Evolutionary conservation across 2,329 filamentous ascomycete genomes (phyloP).

Genomic region (Fusarium sp.): DNA sequence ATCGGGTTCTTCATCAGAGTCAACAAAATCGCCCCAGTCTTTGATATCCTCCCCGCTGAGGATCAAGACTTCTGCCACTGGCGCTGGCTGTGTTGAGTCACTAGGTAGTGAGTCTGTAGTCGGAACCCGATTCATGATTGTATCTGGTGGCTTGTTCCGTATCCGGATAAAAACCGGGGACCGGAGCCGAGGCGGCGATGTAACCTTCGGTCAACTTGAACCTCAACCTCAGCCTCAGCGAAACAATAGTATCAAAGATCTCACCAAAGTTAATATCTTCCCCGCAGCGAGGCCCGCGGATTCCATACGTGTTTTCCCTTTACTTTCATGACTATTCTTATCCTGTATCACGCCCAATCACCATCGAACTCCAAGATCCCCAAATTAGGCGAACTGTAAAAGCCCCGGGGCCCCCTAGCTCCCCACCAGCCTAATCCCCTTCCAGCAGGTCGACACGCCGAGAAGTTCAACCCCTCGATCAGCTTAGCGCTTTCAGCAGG

Average conservation of each 20-base stretch:
- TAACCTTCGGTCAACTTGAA: not conserved
- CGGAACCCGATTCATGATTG: fast-evolving
- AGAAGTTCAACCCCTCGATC: too few species aligned
- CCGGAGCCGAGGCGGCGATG: not conserved
- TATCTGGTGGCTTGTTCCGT: fast-evolving
- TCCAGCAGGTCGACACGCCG: not conserved
- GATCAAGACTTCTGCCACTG: fast-evolving
- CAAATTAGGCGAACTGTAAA: not conserved
- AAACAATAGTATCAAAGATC: too few species aligned
- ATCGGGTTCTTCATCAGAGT: not conserved
- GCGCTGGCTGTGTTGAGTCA: not conserved
- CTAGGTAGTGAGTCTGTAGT: fast-evolving
- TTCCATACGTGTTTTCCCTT: not conserved
- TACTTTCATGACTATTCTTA: not conserved
- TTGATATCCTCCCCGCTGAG: fast-evolving
- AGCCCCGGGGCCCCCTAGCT: fast-evolving
- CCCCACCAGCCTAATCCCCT: fast-evolving
- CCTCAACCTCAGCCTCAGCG: too few species aligned
- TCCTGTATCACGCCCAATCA: not conserved
- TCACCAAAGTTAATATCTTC: not conserved
- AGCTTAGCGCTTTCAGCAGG: not conserved
- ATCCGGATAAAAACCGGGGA: fast-evolving
- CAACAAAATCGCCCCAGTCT: not conserved
- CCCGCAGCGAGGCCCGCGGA: not conserved
- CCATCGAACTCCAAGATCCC: too few species aligned